phyloP scores from a whole-genome alignment of 2,329 filamentous ascomycete genomes.

The Xylariaceae sp. region DNA sequence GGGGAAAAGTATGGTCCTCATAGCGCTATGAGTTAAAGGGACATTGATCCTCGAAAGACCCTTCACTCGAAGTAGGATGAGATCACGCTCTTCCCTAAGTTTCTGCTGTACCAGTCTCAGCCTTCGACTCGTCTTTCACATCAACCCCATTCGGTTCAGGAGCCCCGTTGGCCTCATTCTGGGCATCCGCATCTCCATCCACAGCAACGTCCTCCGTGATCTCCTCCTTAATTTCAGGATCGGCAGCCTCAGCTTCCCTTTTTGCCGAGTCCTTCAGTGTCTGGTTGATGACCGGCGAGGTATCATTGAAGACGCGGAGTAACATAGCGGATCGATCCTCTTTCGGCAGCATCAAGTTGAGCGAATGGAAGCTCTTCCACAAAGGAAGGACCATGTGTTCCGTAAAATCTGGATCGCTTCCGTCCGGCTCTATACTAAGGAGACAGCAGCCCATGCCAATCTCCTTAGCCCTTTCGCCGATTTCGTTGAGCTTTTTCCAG shows the following conservation, averaged over 20 bases:
- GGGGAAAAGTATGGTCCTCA: not conserved
- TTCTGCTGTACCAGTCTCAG: not conserved
- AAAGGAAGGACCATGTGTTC: conserved; percentile 89
- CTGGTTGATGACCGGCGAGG: conserved; percentile 78
- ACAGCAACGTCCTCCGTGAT: conserved; percentile 29
- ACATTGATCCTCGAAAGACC: not conserved
- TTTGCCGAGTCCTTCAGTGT: conserved; percentile 54
- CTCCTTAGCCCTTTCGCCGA: conserved; percentile 68
- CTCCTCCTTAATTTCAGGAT: conserved; percentile 41
- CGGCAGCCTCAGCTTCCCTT: conserved; percentile 40
- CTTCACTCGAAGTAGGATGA: not conserved
- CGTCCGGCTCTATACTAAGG: conserved; percentile 77
- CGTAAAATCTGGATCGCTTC: conserved; percentile 58
- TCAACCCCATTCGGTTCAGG: conserved; percentile 1
- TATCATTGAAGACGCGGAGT: conserved; percentile 87
- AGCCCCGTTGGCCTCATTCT: conserved; percentile 3
- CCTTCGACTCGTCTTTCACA: conserved; percentile 14
- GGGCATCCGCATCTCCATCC: conserved; percentile 17
- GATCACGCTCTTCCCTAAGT: conserved; percentile 3
- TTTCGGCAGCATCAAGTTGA: conserved; percentile 98
- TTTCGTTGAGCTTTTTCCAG: conserved; percentile 80
- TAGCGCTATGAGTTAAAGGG: not conserved
- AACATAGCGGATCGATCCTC: conserved; percentile 94
- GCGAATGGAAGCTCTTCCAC: conserved; percentile 88
- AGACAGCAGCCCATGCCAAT: conserved; percentile 92